These are phyloP conservation scores for Talaromyces sp. DNA, from an alignment of 2,329 filamentous ascomycete species.

Conservation along the genomic window DNA sequence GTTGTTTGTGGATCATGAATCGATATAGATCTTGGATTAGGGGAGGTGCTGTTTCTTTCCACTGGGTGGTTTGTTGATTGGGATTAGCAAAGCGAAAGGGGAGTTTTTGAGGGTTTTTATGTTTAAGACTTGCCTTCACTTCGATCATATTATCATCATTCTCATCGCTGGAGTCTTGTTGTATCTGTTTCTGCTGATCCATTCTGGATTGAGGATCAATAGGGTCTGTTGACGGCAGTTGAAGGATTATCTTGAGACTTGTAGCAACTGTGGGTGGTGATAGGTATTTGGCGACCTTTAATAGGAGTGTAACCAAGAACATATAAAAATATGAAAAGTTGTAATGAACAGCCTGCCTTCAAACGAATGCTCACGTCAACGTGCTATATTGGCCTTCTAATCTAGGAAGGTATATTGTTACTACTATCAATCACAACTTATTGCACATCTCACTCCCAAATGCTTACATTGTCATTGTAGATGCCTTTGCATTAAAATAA, in stretches of 20 bases:
- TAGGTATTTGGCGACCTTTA: too few relatives aligned
- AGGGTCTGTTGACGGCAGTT: background rate
- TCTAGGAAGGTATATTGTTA: background rate
- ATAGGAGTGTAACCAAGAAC: too few relatives aligned
- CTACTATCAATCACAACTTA: too few relatives aligned
- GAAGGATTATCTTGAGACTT: background rate
- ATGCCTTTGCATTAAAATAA: constrained; percentile 7
- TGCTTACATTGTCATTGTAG: background rate
- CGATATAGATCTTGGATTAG: constrained; percentile 11
- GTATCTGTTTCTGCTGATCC: background rate
- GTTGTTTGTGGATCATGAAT: constrained; percentile 1
- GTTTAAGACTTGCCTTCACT: background rate
- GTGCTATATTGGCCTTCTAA: too few relatives aligned
- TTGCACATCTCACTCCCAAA: background rate
- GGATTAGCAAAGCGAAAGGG: background rate
- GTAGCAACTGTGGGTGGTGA: too few relatives aligned
- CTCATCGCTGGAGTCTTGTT: background rate
- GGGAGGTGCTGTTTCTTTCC: background rate
- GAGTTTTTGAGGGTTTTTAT: background rate
- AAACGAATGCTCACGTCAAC: too few relatives aligned
- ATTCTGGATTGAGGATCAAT: background rate
- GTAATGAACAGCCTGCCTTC: too few relatives aligned
- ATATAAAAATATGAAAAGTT: too few relatives aligned
- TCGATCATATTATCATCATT: background rate
- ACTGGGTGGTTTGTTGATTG: background rate